Base-by-base conservation (phyloP, 2,329 filamentous ascomycete species). In the Septoria linicola region DNA sequence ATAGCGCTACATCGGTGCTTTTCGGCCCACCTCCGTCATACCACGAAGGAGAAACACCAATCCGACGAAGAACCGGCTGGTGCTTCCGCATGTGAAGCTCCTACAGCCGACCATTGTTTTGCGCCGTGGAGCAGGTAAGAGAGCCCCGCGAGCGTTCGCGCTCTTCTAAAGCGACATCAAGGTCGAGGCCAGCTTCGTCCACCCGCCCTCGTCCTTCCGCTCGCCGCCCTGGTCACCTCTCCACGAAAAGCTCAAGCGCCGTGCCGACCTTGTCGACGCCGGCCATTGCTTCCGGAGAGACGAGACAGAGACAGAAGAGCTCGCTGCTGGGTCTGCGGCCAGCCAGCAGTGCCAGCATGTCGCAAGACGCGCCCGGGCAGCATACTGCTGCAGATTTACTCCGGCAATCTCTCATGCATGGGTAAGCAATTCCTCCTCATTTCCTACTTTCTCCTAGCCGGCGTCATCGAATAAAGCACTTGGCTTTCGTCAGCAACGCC, bases 351-450 rank as follows among this genome's bases (percentile, higher is more conserved):
- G n/a, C n/a, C n/a, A n/a, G 19, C 78, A 76, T 49, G 42, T 41
- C 56, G 20, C 46, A 49, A 40, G 44, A 49, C 51, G 51, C 42
- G 13, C 51, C 54, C 32, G 53, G 51, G 45, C 60, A 69, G 62
- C 71, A 75, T 61, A 73, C 73, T 53, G 79, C 80, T 49, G 76
- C 77, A 44, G 80, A 82, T 63, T 69, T 81, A 68, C 70, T 81
- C 63, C 75, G 80, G 63, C 81, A 82, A 69, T 75, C 78, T 53
- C 76, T 79, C 68, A 69, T 76, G 66, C 78, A 79, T 65, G 79
- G 76, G 80, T 83, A 75, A 61, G 57, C 49, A 30, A 19, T 31
- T 54, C 31, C n/a, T n/a, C 46, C 52, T 45, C 36, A 37, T 56
- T 55, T 74, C 49, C 49, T 46, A 40, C 42, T 13, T 54, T 51